Percentiles rank a stretch among this genome's conserved stretches.
Conservation (phyloP, 176 grass and related monocot species). For the Triticum aestivum region DNA sequence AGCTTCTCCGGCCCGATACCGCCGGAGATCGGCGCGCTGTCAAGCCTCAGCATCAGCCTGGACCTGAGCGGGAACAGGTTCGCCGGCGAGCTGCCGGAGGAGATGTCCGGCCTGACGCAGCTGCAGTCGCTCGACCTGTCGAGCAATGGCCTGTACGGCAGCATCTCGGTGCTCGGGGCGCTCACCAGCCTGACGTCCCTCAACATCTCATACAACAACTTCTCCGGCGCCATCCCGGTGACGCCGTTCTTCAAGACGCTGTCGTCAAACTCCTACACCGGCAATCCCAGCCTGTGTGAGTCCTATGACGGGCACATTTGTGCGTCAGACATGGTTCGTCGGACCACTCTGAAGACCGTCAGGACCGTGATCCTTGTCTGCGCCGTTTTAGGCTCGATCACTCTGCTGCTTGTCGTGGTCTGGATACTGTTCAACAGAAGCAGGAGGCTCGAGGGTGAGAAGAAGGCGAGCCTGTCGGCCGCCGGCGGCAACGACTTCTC, state of each 20-base stretch:
- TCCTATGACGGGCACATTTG: slow-evolving; percentile 80
- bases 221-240: slow-evolving; percentile 86
- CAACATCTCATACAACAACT: slow-evolving; percentile 95
- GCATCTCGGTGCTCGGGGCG: slow-evolving; percentile 59
- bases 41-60: slow-evolving; percentile 86
- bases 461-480: slow-evolving; percentile 41
- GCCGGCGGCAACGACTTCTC: slow-evolving; percentile 71
- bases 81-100: slow-evolving; percentile 66
- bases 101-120: slow-evolving; percentile 74
- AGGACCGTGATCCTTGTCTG: slow-evolving; percentile 62
- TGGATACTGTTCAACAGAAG: slow-evolving; percentile 76
- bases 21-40: slow-evolving; percentile 52
- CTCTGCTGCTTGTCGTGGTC: slow-evolving; percentile 43
- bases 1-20: slow-evolving; percentile 61
- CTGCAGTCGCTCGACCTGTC: slow-evolving; percentile 86
- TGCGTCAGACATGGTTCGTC: slow-evolving; percentile 56
- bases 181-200: slow-evolving; percentile 85
- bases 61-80: slow-evolving; percentile 85
- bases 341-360: slow-evolving; percentile 61
- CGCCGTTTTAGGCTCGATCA: slow-evolving; percentile 50
- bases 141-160: slow-evolving; percentile 59
- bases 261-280: slow-evolving; percentile 55
- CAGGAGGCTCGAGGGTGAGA: slow-evolving; percentile 35
- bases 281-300: slow-evolving; percentile 67
- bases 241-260: slow-evolving; percentile 82